These are phyloP conservation scores for Gliomastix tumulicola DNA, from an alignment of 2,329 filamentous ascomycete species.

Conservation along the genomic window DNA sequence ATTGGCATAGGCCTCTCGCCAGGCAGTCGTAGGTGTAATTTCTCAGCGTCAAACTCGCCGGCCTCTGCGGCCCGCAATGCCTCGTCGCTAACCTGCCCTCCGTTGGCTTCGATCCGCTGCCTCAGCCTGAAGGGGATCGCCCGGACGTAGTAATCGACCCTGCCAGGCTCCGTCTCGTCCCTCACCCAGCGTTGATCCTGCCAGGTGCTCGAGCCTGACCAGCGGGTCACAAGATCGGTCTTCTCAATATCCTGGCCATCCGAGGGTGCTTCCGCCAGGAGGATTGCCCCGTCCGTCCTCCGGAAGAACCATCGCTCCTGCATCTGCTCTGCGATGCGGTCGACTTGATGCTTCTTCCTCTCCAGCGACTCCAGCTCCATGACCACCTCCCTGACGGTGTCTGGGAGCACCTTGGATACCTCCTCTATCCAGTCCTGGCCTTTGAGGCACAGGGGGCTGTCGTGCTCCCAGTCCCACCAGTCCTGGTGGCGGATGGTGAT, in stretches of 20 bases:
- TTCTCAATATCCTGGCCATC: too few species aligned
- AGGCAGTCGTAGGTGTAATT: too few species aligned
- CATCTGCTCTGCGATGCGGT: conserved; percentile 31
- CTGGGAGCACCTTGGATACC: conserved; percentile 14
- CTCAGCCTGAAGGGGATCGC: too few species aligned
- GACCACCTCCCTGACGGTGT: conserved; percentile 26
- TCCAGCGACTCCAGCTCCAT: conserved; percentile 41
- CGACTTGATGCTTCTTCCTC: conserved; percentile 34
- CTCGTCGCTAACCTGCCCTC: too few species aligned
- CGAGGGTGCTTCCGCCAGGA: conserved; percentile 4
- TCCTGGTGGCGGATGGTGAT: conserved; percentile 42
- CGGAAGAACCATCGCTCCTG: conserved; percentile 25
- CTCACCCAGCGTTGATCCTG: conserved; percentile 25
- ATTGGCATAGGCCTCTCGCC: too few species aligned
- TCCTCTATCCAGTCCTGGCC: conserved; percentile 26
- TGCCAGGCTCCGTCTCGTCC: conserved; percentile 29
- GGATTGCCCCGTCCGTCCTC: conserved; percentile 7
- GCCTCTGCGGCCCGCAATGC: too few species aligned
- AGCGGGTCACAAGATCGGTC: conserved; percentile 27
- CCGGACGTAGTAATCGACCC: conserved; percentile 37
- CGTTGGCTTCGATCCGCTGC: too few species aligned
- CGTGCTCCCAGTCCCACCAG: conserved; percentile 36
- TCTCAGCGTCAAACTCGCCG: too few species aligned
- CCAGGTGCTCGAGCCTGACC: conserved; percentile 38
- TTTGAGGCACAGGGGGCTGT: conserved; percentile 24